Percentiles rank a stretch among this genome's conserved stretches.
Conservation (phyloP, 1,139 yeast genomes). For the Blastobotrys serpentis region DNA sequence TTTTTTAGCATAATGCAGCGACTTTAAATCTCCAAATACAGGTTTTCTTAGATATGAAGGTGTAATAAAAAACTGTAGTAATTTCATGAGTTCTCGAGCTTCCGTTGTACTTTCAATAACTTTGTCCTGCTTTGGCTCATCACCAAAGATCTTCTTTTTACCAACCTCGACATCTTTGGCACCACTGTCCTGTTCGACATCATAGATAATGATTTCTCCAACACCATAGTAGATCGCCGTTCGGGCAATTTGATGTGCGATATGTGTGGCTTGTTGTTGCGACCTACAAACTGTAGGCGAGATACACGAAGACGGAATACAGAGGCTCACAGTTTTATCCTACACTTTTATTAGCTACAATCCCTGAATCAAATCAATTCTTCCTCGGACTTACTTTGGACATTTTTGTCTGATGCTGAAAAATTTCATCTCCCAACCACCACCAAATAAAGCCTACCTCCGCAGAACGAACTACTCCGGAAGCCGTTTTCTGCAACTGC, state of each 20-base stretch:
- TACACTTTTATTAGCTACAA: neutral
- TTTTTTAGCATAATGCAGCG: conserved; percentile 64
- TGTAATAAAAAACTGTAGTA: conserved; percentile 79
- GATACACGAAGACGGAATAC: conserved; percentile 47
- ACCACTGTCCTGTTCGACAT: conserved; percentile 39
- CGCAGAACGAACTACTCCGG: too few relatives aligned
- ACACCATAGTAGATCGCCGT: conserved; percentile 68
- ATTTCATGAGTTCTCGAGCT: conserved; percentile 51
- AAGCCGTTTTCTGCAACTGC: too few relatives aligned
- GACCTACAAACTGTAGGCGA: conserved; percentile 66
- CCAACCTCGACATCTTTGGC: conserved; percentile 25
- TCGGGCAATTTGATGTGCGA: conserved; percentile 76
- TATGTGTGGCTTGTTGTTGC: conserved; percentile 68
- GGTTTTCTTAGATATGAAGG: conserved; percentile 77
- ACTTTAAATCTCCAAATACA: conserved; percentile 51
- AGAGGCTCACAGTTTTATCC: conserved; percentile 20
- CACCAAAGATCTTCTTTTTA: conserved; percentile 31
- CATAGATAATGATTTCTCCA: conserved; percentile 66
- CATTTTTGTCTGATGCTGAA: neutral
- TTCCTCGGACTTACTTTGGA: neutral
- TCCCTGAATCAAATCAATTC: neutral
- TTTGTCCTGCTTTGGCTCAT: conserved; percentile 25
- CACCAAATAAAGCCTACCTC: conserved; percentile 76
- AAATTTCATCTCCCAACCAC: neutral
- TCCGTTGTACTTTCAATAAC: conserved; percentile 12